phyloP scores from a whole-genome alignment of 2,329 filamentous ascomycete genomes.

The Phialophora verrucosa region DNA sequence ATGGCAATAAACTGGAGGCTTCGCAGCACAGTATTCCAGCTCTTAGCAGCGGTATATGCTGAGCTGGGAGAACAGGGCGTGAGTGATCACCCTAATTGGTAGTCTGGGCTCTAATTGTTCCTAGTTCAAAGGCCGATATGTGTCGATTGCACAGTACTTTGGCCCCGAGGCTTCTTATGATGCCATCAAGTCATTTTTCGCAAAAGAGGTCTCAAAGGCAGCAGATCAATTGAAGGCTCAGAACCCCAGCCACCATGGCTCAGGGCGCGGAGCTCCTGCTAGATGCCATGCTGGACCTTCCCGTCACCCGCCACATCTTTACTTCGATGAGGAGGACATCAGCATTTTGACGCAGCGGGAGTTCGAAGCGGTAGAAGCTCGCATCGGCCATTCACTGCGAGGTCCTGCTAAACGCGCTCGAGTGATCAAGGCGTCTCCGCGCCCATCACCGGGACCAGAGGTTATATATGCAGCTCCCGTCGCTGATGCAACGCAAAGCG shows the following conservation, averaged over 20 bases:
- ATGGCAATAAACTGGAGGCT: constrained; percentile 31
- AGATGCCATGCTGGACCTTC: constrained; percentile 9
- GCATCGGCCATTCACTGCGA: constrained; percentile 19
- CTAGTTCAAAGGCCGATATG: constrained; percentile 33
- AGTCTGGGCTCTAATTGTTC: not conserved
- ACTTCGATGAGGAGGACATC: constrained; percentile 32
- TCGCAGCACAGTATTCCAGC: constrained; percentile 25
- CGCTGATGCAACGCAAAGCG: not conserved
- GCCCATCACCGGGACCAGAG: not conserved
- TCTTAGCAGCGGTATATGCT: constrained; percentile 31
- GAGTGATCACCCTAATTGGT: not conserved
- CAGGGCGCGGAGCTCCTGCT: constrained; percentile 5
- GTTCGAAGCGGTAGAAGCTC: constrained; percentile 19
- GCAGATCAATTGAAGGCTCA: constrained; percentile 21
- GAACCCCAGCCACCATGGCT: constrained; percentile 14
- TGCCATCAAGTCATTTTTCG: constrained; percentile 32
- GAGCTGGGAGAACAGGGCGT: constrained; percentile 32
- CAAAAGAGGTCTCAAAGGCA: constrained; percentile 28
- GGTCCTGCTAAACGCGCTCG: constrained; percentile 27
- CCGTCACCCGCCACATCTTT: constrained; percentile 21
- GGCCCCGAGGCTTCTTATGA: constrained; percentile 28
- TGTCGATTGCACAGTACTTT: constrained; percentile 28
- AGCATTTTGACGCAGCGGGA: constrained; percentile 30
- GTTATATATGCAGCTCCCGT: not conserved
- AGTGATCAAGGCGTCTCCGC: constrained; percentile 11